phyloP scores from a whole-genome alignment of 192 early-diverging fungal genomes.

The Thoreauomyces humboldtii region DNA sequence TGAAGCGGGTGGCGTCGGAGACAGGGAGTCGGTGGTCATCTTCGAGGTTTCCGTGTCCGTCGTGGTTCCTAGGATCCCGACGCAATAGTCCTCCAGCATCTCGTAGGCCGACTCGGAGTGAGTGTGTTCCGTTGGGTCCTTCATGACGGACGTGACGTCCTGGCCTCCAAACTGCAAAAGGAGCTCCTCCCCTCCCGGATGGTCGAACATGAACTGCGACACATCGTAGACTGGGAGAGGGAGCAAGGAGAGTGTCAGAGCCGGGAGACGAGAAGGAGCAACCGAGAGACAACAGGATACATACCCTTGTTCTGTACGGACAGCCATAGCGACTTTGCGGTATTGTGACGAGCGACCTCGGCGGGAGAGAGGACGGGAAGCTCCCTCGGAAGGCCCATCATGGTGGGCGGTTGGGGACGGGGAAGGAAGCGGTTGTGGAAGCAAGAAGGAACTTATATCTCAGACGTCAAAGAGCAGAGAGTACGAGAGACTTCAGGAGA shows the following conservation, averaged over 20 bases:
- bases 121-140: conserved; percentile 66
- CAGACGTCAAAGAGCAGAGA: no score
- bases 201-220: conserved; percentile 80
- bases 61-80: conserved; percentile 54
- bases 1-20: not conserved
- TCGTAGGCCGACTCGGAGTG: conserved; percentile 85
- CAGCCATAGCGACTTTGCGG: no score
- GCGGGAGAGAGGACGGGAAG: no score
- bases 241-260: not conserved
- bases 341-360: no score
- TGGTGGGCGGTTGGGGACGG: no score
- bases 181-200: conserved; percentile 89
- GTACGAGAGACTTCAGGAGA: no score
- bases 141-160: conserved; percentile 75
- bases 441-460: no score
- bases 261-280: no score
- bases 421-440: no score
- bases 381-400: no score
- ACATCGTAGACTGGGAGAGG: conserved; percentile 70
- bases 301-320: no score
- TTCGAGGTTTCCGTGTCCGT: not conserved
- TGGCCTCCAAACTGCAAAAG: conserved; percentile 82
- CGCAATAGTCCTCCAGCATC: conserved; percentile 75
- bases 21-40: not conserved
- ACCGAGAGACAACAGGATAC: no score